Evolutionary conservation across 306 rosid genomes (phyloP), one percentile per base, ranked within the genome.

Genomic region (Neltuma alba): DNA sequence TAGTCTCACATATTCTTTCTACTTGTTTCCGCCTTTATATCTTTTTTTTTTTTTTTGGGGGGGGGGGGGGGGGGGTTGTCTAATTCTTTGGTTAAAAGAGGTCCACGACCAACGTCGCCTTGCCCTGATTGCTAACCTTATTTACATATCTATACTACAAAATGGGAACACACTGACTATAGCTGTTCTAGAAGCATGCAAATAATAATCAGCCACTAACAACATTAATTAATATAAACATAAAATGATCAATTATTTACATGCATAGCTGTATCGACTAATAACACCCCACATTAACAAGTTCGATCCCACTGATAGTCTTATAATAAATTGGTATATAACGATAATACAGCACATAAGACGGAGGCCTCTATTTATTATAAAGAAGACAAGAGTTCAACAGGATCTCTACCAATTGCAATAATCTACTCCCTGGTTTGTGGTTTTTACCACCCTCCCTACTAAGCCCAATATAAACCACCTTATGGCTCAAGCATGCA

Each of bases 211-310:
- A n/a, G n/a, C n/a, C n/a, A n/a, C n/a, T n/a, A n/a, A n/a, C n/a
- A n/a, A n/a, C n/a, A n/a, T n/a, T n/a, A n/a, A n/a, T n/a, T n/a
- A n/a, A n/a, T n/a, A n/a, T n/a, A n/a, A n/a, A n/a, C n/a, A n/a
- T n/a, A n/a, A n/a, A n/a, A n/a, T n/a, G n/a, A 30, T n/a, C 54
- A 42, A 41, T 31, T 68, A 23, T 67, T 21, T 52, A 14, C 7
- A 31, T 23, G 68, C 14, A 50, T 33, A 63, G 33, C 41, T 63
- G 4, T 27, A 52, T 44, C 9, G 20, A 37, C 61, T 30, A 38
- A 40, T 65, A 83, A 70, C 50, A 38, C 14, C 61, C 69, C 74
- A 58, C 33, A 44, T 54, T 74, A 82, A 82, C 61, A 28, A 25
- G 18, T 55, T 23, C 45, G 75, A 65, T 76, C 37, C 52, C 70